Evolutionary conservation across 2,329 filamentous ascomycete species (phyloP).

Genomic region (Hirsutella rhossiliensis): DNA sequence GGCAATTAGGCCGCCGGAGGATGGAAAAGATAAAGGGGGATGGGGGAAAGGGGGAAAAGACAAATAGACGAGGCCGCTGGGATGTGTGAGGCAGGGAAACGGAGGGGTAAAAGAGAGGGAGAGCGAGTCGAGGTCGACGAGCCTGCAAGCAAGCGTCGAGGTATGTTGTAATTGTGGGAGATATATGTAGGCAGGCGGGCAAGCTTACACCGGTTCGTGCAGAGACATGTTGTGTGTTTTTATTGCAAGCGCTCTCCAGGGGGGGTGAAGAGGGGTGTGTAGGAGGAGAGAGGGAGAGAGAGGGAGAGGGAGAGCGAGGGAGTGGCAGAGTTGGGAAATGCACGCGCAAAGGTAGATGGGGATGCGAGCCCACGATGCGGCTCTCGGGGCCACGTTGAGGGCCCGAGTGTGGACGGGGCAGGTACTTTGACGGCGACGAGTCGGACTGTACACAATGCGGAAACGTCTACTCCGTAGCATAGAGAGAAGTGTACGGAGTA

Average conservation of each 20-base stretch:
- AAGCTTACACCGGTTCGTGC: slow-evolving; percentile 20
- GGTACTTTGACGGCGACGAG: neutral
- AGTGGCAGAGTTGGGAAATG: too few species aligned
- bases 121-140: neutral
- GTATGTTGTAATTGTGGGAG: neutral
- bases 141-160: neutral
- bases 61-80: neutral
- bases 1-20: neutral
- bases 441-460: too few species aligned
- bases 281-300: slow-evolving; percentile 7
- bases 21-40: slow-evolving; percentile 1
- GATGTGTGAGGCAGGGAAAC: neutral
- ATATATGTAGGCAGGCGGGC: neutral
- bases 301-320: too few species aligned
- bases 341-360: slow-evolving; percentile 24
- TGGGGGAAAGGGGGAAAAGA: neutral
- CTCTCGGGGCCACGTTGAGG: slow-evolving; percentile 29
- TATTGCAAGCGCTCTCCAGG: slow-evolving; percentile 43
- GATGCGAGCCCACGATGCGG: slow-evolving; percentile 39
- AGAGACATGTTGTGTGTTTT: slow-evolving; percentile 46
- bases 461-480: too few species aligned
- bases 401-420: neutral
- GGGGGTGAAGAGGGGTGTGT: slow-evolving; percentile 25
- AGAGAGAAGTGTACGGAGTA: too few species aligned
- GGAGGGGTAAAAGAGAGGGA: neutral